Base-by-base conservation (phyloP, 2,329 filamentous ascomycete genomes). In the Botryosphaeria agaves region DNA sequence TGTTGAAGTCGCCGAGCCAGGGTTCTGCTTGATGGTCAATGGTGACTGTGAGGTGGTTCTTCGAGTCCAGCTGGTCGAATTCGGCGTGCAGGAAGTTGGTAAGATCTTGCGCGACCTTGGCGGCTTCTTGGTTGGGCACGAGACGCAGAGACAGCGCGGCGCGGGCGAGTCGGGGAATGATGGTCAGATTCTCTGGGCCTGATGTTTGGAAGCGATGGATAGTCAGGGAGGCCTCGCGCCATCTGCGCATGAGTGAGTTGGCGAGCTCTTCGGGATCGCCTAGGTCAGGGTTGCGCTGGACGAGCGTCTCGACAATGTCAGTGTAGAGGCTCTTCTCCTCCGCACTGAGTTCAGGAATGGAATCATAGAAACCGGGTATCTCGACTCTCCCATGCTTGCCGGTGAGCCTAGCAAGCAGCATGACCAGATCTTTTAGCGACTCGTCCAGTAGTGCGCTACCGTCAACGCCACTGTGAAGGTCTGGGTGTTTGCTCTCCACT, bases 401-500 rank as follows among this genome's bases (percentile, higher is more conserved):
- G 32, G 91, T 89, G 23, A 98, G 64, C 31, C 73, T 84, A 1
- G 80, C 72, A 4, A 98, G 63, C 1, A 95, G 62, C 38, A 79
- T 67, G 3, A 91, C 85, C 2, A 98, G 64, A 49, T 98, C 89
- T 24, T 91, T 92, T 6, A 95, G 61, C 1, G 87, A 82, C 48
- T 98, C 89, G 35, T 93, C 82, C 36, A 89, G 71, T 56, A 91
- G 69, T 37, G 80, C 74, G 36, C 84, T 93, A 23, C 89, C 89
- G 45, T 95, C 87, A n/a, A 98, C 87, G 44, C 89, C 89, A 36
- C 83, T 92, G 53, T 98, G 89, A 2, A 92, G 67, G 52, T 98
- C 89, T 0, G 85, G 84, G 38, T 81, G 74, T 30, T 73, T 72
- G 34, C 84, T 91, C 39, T 91, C 77, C 16, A 98, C 74, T 36